Conservation (phyloP, 129 eudicot species). For the Silybum marianum region DNA sequence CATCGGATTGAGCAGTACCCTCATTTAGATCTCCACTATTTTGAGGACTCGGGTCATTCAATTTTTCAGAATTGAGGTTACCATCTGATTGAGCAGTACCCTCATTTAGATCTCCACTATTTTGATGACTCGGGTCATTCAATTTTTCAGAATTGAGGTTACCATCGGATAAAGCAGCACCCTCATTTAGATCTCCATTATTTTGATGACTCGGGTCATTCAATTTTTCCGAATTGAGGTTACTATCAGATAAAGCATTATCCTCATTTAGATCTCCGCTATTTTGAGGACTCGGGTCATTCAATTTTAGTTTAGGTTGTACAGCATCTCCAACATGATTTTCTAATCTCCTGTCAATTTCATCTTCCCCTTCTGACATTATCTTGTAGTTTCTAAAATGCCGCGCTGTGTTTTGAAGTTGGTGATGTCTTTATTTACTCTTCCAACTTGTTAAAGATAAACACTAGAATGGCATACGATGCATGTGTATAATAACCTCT, state of each 20-base stretch:
- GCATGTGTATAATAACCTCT: conserved; percentile 7
- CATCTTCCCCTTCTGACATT: conserved; percentile 56
- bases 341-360: conserved; percentile 27
- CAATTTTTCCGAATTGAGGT: conserved; percentile 22
- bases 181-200: conserved; percentile 32
- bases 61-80: conserved; percentile 17
- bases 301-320: conserved; percentile 24
- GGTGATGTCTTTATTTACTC: conserved; percentile 22
- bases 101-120: conserved; percentile 32
- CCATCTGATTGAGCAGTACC: conserved; percentile 38
- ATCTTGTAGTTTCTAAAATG: conserved; percentile 23
- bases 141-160: conserved; percentile 22
- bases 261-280: conserved; percentile 33
- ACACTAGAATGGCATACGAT: conserved; percentile 10
- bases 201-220: conserved; percentile 18
- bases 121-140: conserved; percentile 27
- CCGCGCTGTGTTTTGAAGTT: background rate
- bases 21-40: conserved; percentile 30
- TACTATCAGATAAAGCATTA: conserved; percentile 34
- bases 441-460: conserved; percentile 13
- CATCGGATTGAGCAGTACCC: conserved; percentile 41
- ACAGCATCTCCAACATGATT: conserved; percentile 42
- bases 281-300: conserved; percentile 15
- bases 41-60: conserved; percentile 28
- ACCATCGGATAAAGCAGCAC: conserved; percentile 32